These are phyloP conservation scores for Hsuehochloa calcarea DNA, from an alignment of 176 grass and related monocot species.

Conservation along the genomic window DNA sequence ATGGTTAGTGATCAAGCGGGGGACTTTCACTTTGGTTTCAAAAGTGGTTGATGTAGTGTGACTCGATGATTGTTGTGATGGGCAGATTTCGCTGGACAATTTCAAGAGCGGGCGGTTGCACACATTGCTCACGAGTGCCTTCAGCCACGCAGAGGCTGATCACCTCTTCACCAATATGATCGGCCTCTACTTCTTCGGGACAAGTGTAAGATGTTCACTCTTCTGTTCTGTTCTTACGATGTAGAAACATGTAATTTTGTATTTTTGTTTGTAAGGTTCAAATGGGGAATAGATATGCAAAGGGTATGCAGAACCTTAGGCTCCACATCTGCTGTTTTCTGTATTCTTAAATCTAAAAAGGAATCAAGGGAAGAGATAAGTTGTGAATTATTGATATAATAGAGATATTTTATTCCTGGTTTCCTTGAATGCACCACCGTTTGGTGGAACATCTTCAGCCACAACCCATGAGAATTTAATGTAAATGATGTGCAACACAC, in stretches of 20 bases:
- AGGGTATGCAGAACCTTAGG: not conserved
- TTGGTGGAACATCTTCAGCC: not conserved
- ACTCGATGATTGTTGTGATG: constrained; percentile 27
- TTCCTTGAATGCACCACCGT: constrained; percentile 3
- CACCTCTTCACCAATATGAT: constrained; percentile 83
- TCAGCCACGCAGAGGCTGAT: constrained; percentile 56
- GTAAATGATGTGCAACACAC: not conserved
- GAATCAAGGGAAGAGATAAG: not conserved
- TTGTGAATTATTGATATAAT: not conserved
- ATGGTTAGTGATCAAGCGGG: constrained; percentile 44
- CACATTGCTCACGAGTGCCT: constrained; percentile 79
- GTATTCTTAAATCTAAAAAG: not conserved
- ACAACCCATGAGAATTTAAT: constrained; percentile 5
- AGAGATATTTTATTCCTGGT: not conserved
- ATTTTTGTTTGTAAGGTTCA: not conserved
- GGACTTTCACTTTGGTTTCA: not conserved
- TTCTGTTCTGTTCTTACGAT: not conserved
- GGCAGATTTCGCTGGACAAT: constrained; percentile 85
- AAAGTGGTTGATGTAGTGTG: not conserved
- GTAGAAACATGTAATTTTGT: not conserved
- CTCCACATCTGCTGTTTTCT: not conserved
- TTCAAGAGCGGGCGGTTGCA: constrained; percentile 78
- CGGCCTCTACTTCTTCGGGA: constrained; percentile 81
- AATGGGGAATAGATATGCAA: not conserved
- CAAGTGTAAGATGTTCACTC: constrained; percentile 49